A percentile compares a stretch with the other conserved stretches of the same genome.
phyloP scores from a whole-genome alignment of 305 asterid genomes.

The Lippia alba region DNA sequence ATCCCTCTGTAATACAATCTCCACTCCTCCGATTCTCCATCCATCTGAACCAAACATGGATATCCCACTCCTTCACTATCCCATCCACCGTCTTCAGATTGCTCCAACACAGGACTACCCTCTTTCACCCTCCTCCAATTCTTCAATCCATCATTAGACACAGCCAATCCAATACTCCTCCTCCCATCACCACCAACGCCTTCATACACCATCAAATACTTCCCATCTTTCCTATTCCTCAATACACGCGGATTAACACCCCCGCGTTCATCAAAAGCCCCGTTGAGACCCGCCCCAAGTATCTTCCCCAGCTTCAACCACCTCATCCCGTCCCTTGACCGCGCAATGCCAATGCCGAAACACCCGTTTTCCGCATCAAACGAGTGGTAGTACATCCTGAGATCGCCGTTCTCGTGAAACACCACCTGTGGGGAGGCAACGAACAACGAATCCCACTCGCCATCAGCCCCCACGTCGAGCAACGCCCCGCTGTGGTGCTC shows the following conservation, averaged over 20 bases:
- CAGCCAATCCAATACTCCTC: conserved; percentile 68
- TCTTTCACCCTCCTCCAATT: conserved; percentile 66
- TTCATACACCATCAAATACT: conserved; percentile 81
- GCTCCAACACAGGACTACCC: conserved; percentile 47
- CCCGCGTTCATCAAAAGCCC: conserved; percentile 70
- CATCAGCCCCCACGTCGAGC: conserved; percentile 65
- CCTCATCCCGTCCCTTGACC: conserved; percentile 88
- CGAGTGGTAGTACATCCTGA: conserved; percentile 90
- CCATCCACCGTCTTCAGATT: conserved; percentile 62
- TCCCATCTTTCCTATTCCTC: conserved; percentile 61
- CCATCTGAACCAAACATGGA: conserved; percentile 80
- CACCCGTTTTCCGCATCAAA: conserved; percentile 49
- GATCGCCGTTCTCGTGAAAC: conserved; percentile 63
- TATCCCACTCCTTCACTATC: conserved; percentile 80
- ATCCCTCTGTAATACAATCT: conserved; percentile 82
- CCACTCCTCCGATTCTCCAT: conserved; percentile 71
- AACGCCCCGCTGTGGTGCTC: conserved; percentile 91
- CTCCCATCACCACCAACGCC: conserved; percentile 62
- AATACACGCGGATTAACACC: conserved; percentile 56
- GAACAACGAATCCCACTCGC: conserved; percentile 82
- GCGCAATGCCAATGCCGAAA: conserved; percentile 68
- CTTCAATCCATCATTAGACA: conserved; percentile 73
- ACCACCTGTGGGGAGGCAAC: conserved; percentile 82
- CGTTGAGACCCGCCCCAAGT: conserved; percentile 49
- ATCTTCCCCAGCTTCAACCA: conserved; percentile 84